These are phyloP conservation scores for Mycena vulgaris DNA, from an alignment of 768 basidiomycete species.

Conservation along the genomic window DNA sequence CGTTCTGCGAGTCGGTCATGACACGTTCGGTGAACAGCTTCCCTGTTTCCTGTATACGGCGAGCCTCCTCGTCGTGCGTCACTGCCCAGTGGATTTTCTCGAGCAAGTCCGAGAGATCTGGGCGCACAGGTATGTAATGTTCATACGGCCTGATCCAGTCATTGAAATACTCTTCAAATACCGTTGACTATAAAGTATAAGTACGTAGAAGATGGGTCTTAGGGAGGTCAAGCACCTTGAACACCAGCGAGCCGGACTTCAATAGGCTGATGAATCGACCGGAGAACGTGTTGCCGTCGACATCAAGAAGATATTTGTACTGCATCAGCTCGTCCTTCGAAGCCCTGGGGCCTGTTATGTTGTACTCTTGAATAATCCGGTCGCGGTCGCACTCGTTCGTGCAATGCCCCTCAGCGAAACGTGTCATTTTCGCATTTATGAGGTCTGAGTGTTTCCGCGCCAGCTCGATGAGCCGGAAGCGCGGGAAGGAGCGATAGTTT, in stretches of 20 bases:
- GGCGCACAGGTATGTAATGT: constrained; percentile 24
- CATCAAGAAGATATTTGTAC: constrained; percentile 36
- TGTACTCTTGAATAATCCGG: constrained; percentile 29
- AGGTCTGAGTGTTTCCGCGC: constrained; percentile 23
- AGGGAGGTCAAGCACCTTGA: constrained; percentile 26
- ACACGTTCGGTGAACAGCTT: constrained; percentile 30
- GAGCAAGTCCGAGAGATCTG: constrained; percentile 26
- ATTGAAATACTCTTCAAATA: constrained; percentile 34
- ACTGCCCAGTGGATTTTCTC: constrained; percentile 31
- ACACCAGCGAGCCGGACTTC: constrained; percentile 37
- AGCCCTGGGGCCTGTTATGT: constrained; percentile 9
- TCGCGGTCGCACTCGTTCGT: constrained; percentile 22
- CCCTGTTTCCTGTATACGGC: constrained; percentile 31
- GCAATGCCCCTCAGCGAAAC: constrained; percentile 28
- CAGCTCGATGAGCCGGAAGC: constrained; percentile 32
- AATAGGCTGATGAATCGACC: constrained; percentile 35
- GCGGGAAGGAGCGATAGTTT: constrained; percentile 37
- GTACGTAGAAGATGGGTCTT: not conserved
- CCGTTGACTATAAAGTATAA: constrained; percentile 17
- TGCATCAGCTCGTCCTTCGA: constrained; percentile 5
- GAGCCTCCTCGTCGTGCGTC: constrained; percentile 30
- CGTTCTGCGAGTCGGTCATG: constrained; percentile 32
- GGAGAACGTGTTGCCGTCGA: constrained; percentile 40
- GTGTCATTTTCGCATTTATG: constrained; percentile 31
- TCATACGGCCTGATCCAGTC: constrained; percentile 33